Conservation (phyloP, 2,329 filamentous ascomycete genomes). For the Neobulgaria alba region DNA sequence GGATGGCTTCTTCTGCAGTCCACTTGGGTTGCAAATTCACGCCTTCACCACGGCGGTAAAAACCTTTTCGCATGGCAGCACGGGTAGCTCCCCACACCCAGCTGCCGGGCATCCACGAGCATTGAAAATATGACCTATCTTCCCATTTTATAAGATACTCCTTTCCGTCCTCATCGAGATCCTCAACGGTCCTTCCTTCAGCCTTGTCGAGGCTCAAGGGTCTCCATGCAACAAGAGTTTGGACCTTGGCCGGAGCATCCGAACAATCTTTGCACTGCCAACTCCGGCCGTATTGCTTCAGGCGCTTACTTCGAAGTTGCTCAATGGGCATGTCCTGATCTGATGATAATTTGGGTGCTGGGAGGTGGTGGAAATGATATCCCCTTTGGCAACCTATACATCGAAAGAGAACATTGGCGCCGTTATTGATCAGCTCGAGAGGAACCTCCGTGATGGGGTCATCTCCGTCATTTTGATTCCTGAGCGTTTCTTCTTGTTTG, state of each 20-base stretch:
- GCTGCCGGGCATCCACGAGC: conserved; percentile 77
- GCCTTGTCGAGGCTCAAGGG: conserved; percentile 53
- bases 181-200: conserved; percentile 41
- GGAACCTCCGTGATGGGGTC: conserved; percentile 66
- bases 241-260: conserved; percentile 56
- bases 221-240: conserved; percentile 81
- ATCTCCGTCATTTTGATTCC: conserved; percentile 67
- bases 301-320: conserved; percentile 49
- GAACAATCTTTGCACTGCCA: conserved; percentile 79
- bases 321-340: conserved; percentile 33
- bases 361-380: conserved; percentile 81
- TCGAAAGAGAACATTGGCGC: conserved; percentile 70
- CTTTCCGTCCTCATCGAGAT: conserved; percentile 66
- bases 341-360: conserved; percentile 31
- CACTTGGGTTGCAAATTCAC: conserved; percentile 55
- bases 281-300: conserved; percentile 62
- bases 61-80: conserved; percentile 59
- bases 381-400: conserved; percentile 68
- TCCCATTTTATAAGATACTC: conserved; percentile 93
- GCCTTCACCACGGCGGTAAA: conserved; percentile 60
- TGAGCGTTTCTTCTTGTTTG: conserved; percentile 74
- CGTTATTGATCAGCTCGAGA: conserved; percentile 61
- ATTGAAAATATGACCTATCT: conserved; percentile 69
- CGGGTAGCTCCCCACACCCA: conserved; percentile 75
- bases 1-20: conserved; percentile 69